Evolutionary conservation across 495 filamentous ascomycete species (phyloP).

Genomic region (Podospora pseudopauciseta): DNA sequence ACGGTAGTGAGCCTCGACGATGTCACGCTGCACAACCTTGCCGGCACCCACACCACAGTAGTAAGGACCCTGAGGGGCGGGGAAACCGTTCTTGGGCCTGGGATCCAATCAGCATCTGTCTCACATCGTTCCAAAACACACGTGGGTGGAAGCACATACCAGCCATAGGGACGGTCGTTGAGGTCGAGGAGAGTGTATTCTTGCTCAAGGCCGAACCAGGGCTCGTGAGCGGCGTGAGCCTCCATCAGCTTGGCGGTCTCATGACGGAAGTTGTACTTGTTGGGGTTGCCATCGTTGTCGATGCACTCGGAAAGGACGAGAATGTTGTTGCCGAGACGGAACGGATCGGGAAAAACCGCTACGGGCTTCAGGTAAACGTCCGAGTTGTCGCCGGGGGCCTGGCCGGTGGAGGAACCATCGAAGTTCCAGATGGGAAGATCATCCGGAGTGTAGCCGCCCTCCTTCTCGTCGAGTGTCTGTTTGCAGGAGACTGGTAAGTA

Average conservation of each 20-base stretch:
- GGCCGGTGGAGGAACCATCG: constrained; percentile 90
- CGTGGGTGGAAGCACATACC: constrained; percentile 53
- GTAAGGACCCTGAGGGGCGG: constrained; percentile 91
- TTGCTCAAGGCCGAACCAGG: constrained; percentile 99
- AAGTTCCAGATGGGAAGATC: constrained; percentile 99
- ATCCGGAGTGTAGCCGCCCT: constrained; percentile 51
- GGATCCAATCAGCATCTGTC: not conserved
- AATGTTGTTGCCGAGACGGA: constrained; percentile 79
- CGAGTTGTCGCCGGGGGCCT: constrained; percentile 94
- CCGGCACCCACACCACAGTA: constrained; percentile 98
- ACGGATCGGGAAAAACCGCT: constrained; percentile 69
- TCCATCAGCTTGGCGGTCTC: constrained; percentile 70
- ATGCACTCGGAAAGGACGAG: constrained; percentile 97
- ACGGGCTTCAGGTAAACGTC: constrained; percentile 92
- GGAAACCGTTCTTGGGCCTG: constrained; percentile 71
- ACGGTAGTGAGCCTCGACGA: constrained; percentile 98
- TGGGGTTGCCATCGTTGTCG: constrained; percentile 92
- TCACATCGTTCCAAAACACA: not conserved
- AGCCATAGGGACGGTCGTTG: constrained; percentile 85
- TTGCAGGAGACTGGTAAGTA: not conserved
- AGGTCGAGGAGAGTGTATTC: constrained; percentile 70
- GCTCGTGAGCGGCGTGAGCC: constrained; percentile 73
- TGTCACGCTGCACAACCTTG: constrained; percentile 97
- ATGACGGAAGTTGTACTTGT: constrained; percentile 96
- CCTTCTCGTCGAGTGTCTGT: constrained; percentile 73